Evolutionary conservation across 2,329 filamentous ascomycete species (phyloP).

Genomic region (Pseudogymnoascus sp.): DNA sequence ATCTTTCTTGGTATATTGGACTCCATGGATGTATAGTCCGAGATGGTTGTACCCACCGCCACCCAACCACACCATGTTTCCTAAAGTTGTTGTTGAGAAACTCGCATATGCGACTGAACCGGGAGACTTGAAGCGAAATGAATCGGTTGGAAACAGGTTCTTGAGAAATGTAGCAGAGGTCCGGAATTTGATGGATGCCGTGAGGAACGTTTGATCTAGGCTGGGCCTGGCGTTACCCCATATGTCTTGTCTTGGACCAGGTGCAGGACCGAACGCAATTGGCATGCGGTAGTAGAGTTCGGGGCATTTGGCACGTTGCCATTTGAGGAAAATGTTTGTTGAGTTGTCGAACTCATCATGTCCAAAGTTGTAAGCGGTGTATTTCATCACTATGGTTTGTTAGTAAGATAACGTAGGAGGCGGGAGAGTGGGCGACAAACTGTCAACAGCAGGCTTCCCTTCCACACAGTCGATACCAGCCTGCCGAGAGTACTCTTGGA

Average conservation of each 20-base stretch:
- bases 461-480: conserved; percentile 40
- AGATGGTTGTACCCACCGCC: conserved; percentile 50
- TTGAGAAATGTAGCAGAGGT: conserved; percentile 33
- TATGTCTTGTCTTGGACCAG: conserved; percentile 17
- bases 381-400: conserved; percentile 16
- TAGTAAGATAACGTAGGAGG: neutral
- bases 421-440: conserved; percentile 1
- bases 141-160: conserved; percentile 30
- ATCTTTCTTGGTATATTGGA: conserved; percentile 44
- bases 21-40: conserved; percentile 55
- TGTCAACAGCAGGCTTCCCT: conserved; percentile 23
- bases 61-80: conserved; percentile 52
- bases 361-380: conserved; percentile 39
- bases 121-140: conserved; percentile 27
- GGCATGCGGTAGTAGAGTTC: conserved; percentile 35
- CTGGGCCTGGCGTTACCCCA: conserved; percentile 7
- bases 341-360: conserved; percentile 47
- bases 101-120: conserved; percentile 31
- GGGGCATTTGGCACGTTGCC: conserved; percentile 33
- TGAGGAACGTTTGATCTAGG: conserved; percentile 10
- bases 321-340: conserved; percentile 36
- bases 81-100: conserved; percentile 35
- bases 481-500: conserved; percentile 50
- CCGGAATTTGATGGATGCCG: conserved; percentile 33
- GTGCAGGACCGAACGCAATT: conserved; percentile 26